Evolutionary conservation across 2,329 filamentous ascomycete species (phyloP).

Genomic region (Arthrinium phaeospermum): DNA sequence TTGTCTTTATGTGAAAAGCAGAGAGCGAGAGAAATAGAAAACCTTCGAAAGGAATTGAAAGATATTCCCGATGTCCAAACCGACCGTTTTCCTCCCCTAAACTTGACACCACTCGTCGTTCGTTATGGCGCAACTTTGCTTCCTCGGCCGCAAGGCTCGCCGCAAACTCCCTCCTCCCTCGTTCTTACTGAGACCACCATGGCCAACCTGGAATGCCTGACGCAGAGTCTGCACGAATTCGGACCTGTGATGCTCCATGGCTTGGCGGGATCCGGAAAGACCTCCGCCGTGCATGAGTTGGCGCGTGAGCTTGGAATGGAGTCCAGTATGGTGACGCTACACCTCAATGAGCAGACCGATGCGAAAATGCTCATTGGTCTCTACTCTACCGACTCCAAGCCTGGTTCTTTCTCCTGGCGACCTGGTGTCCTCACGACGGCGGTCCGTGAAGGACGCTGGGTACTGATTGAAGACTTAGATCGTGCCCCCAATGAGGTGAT

Average conservation of each 20-base stretch:
- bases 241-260: slow-evolving; percentile 84
- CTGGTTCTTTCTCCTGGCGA: slow-evolving; percentile 90
- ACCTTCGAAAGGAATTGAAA: slow-evolving; percentile 47
- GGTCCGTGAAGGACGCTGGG: slow-evolving; percentile 92
- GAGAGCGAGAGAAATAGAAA: slow-evolving; percentile 53
- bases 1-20: slow-evolving; percentile 63
- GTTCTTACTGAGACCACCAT: slow-evolving; percentile 76
- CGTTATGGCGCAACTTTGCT: slow-evolving; percentile 72
- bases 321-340: slow-evolving; percentile 86
- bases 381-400: slow-evolving; percentile 87
- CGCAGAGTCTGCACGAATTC: slow-evolving; percentile 67
- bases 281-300: slow-evolving; percentile 80
- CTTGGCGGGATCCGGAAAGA: slow-evolving; percentile 88
- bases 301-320: slow-evolving; percentile 81
- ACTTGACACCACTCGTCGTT: slow-evolving; percentile 65
- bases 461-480: slow-evolving; percentile 95
- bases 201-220: slow-evolving; percentile 73
- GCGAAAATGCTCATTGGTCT: slow-evolving; percentile 95
- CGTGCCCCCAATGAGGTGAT: slow-evolving; percentile 94
- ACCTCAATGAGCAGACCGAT: slow-evolving; percentile 97
- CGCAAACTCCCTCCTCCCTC: slow-evolving; percentile 55
- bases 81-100: slow-evolving; percentile 40
- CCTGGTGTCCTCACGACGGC: slow-evolving; percentile 93
- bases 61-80: slow-evolving; percentile 28
- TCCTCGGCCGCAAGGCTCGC: slow-evolving; percentile 62